Evolutionary conservation across 202 grass and related monocot genomes (phyloP).

Genomic region (Cymbopogon flexuosus): DNA sequence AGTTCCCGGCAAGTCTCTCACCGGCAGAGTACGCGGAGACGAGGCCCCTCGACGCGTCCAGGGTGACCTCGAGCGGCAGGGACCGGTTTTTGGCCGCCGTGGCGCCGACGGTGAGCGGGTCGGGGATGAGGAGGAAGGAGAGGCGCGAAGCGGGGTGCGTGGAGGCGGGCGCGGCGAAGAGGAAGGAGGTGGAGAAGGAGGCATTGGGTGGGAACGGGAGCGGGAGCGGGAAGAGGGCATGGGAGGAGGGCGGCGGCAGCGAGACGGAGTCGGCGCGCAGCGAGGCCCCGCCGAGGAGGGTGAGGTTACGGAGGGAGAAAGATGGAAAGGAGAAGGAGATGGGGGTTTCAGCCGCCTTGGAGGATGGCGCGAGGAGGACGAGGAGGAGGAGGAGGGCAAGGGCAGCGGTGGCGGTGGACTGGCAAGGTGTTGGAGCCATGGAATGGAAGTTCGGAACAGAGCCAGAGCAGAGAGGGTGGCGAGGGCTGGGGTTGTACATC

Average conservation of each 20-base stretch:
- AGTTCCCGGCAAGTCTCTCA: not conserved
- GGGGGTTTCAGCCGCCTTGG: not conserved
- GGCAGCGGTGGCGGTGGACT: not conserved
- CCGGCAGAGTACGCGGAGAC: not conserved
- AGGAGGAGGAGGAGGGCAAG: not conserved
- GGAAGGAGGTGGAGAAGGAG: constrained; percentile 31
- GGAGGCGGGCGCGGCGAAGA: constrained; percentile 8
- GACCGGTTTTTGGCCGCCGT: not conserved
- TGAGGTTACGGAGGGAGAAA: constrained; percentile 29
- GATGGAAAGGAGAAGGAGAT: constrained; percentile 21
- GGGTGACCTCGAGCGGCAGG: not conserved
- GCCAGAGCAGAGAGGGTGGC: constrained; percentile 23
- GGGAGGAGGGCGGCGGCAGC: not conserved
- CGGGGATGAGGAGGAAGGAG: not conserved
- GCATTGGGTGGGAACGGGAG: constrained; percentile 16
- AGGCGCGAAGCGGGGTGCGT: not conserved
- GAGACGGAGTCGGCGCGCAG: constrained; percentile 4
- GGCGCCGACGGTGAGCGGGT: not conserved
- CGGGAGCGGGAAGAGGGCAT: constrained; percentile 1
- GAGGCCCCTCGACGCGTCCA: constrained; percentile 3
- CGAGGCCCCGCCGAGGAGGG: constrained; percentile 29
- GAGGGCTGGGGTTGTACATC: no score
- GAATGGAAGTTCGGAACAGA: constrained; percentile 14
- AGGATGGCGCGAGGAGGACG: not conserved
- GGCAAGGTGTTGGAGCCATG: not conserved